These are phyloP conservation scores for Paraconiothyrium brasiliense DNA, from an alignment of 2,329 filamentous ascomycete species.

Conservation along the genomic window DNA sequence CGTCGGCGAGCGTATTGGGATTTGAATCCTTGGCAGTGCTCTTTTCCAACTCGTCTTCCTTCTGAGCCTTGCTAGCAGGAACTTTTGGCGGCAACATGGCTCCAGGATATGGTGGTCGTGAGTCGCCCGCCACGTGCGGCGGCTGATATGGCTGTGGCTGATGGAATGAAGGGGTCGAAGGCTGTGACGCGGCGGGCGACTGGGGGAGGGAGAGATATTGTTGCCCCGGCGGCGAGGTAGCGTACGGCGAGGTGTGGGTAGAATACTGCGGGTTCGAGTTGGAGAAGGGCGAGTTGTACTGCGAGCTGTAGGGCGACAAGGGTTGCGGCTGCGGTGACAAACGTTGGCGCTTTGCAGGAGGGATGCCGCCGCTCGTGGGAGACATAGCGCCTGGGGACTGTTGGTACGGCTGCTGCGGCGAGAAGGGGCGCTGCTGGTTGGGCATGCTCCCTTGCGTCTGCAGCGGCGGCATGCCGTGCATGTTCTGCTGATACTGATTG, in stretches of 20 bases:
- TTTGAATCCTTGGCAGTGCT: constrained; percentile 66
- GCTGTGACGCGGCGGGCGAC: constrained; percentile 42
- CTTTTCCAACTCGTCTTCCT: constrained; percentile 57
- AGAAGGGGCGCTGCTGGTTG: constrained; percentile 53
- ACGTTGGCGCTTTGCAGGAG: constrained; percentile 77
- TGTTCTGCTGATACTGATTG: constrained; percentile 41
- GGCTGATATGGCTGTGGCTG: constrained; percentile 60
- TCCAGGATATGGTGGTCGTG: constrained; percentile 34
- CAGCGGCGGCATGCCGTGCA: constrained; percentile 42
- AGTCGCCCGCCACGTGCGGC: constrained; percentile 32
- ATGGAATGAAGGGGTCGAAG: constrained; percentile 54
- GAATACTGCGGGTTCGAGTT: constrained; percentile 25
- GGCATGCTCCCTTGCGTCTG: constrained; percentile 51
- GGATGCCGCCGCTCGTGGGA: constrained; percentile 55
- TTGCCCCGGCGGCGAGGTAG: constrained; percentile 41
- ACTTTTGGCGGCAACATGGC: constrained; percentile 72
- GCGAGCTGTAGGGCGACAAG: constrained; percentile 62
- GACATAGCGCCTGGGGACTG: constrained; percentile 65
- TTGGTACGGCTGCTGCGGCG: constrained; percentile 44
- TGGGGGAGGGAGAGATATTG: constrained; percentile 43
- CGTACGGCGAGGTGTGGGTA: constrained; percentile 45
- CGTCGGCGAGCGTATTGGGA: constrained; percentile 81
- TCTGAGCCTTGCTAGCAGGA: constrained; percentile 59
- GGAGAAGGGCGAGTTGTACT: constrained; percentile 57
- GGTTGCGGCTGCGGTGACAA: constrained; percentile 73